Base-by-base conservation (phyloP, 345 rosid species). In the Rhodamnia rubescens region DNA sequence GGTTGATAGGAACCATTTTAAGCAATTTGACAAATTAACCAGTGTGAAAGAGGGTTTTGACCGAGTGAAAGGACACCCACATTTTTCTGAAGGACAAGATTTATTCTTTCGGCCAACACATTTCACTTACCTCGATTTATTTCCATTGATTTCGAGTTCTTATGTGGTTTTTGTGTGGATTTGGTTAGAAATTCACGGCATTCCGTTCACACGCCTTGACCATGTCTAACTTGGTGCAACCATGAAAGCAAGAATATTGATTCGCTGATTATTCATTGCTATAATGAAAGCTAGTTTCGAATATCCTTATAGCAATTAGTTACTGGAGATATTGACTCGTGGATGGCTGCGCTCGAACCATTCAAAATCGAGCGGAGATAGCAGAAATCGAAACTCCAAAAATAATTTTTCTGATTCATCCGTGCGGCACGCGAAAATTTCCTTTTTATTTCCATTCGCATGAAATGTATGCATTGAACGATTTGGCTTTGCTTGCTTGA, bases 311-410 rank as follows among this genome's bases (percentile, higher is more conserved):
- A 0, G 2, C 36, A 36, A 9, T 9, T 36, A 27, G 0, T 49
- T 4, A 49, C 10, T 49, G 51, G 51, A 49, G 51, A 49, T 49
- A 49, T 49, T 13, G 2, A 11, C 51, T 49, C 13, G 13, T 6
- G 51, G 18, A 36, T 12, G 0, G 7, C 7, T 18, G 0, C 5
- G 1, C 18, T 0, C 0, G 0, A 69, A 69, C 7, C 2, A 5
- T 18, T 18, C 2, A 69, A 69, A 69, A 69, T 0, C 4, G 14
- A 69, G 47, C 1, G 2, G 0, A 18, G 26, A 69, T 20, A 21
- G 5, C 26, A 36, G 20, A 69, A 69, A 36, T 5, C 1, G 1
- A 69, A 36, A 69, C 24, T 69, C 16, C 1, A 4, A 2, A 36
- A 9, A 36, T 1, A 11, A 9, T 20, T 69, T 32, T 5, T 18